Conservation (phyloP, 1,284 basidiomycete genomes). For the Gymnopus androsaceus region DNA sequence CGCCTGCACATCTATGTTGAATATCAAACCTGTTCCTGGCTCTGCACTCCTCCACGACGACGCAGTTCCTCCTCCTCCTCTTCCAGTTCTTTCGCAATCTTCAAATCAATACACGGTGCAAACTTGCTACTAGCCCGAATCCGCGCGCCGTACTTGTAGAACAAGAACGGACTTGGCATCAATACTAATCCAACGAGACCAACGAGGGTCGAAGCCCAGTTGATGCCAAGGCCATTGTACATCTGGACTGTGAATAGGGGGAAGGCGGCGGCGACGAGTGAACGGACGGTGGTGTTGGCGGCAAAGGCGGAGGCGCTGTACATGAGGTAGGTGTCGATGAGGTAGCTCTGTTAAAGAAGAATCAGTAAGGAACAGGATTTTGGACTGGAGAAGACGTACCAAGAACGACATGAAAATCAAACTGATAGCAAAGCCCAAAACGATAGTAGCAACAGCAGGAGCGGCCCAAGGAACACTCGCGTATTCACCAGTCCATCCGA, state of each 20-base stretch:
- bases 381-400: conserved; percentile 37
- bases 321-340: conserved; percentile 64
- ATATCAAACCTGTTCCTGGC: too few relatives aligned
- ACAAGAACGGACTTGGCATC: conserved; percentile 60
- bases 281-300: conserved; percentile 70
- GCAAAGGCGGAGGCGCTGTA: conserved; percentile 75
- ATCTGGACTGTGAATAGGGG: conserved; percentile 53
- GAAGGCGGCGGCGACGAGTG: conserved; percentile 66
- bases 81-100: conserved; percentile 16
- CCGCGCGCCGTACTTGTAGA: conserved; percentile 51
- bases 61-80: conserved; percentile 9
- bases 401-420: conserved; percentile 68
- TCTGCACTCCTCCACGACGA: too few relatives aligned
- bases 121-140: conserved; percentile 52
- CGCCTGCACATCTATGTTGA: too few relatives aligned
- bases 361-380: conserved; percentile 12
- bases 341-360: conserved; percentile 46
- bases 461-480: conserved; percentile 59
- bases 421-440: conserved; percentile 55
- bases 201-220: conserved; percentile 20
- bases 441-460: conserved; percentile 52
- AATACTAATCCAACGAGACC: conserved; percentile 53
- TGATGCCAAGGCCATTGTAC: conserved; percentile 18
- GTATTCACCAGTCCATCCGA: conserved; percentile 70
- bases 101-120: conserved; percentile 46